phyloP scores from a whole-genome alignment of 495 filamentous ascomycete genomes.

The Penicillium silybi region DNA sequence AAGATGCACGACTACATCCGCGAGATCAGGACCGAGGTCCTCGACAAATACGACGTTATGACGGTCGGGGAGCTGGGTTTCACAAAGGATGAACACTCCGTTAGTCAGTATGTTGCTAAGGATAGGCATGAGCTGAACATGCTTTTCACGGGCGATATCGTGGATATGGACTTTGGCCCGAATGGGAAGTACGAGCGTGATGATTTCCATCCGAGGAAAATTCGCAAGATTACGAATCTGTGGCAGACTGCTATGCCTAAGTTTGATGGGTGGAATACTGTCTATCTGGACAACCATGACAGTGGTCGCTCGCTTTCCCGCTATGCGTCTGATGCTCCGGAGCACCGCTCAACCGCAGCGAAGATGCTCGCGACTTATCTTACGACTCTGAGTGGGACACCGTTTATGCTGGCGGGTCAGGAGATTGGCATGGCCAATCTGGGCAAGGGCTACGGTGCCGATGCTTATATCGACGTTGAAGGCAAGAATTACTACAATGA shows the following conservation, averaged over 20 bases:
- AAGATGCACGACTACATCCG: slow-evolving; percentile 46
- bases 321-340: slow-evolving; percentile 40
- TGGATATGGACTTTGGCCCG: slow-evolving; percentile 38
- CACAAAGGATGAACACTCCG: slow-evolving; percentile 35
- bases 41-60: slow-evolving; percentile 55
- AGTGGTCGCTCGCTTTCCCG: slow-evolving; percentile 51
- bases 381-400: slow-evolving; percentile 51
- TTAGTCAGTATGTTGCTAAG: slow-evolving; percentile 44
- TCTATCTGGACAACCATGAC: slow-evolving; percentile 58
- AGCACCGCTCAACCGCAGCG: slow-evolving; percentile 34
- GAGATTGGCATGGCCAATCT: slow-evolving; percentile 67
- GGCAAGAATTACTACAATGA: slow-evolving; percentile 49
- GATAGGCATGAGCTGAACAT: slow-evolving; percentile 40
- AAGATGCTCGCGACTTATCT: slow-evolving; percentile 56
- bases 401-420: slow-evolving; percentile 64
- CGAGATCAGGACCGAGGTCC: slow-evolving; percentile 42
- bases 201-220: slow-evolving; percentile 27
- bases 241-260: slow-evolving; percentile 35
- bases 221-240: slow-evolving; percentile 18
- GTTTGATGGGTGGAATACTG: slow-evolving; percentile 40
- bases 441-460: slow-evolving; percentile 49
- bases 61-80: slow-evolving; percentile 63
- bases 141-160: slow-evolving; percentile 43
- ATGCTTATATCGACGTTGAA: slow-evolving; percentile 61
- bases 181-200: slow-evolving; percentile 28